Evolutionary conservation across 352 stramenopile species (phyloP).

Genomic region (Globisporangium barbulae): DNA sequence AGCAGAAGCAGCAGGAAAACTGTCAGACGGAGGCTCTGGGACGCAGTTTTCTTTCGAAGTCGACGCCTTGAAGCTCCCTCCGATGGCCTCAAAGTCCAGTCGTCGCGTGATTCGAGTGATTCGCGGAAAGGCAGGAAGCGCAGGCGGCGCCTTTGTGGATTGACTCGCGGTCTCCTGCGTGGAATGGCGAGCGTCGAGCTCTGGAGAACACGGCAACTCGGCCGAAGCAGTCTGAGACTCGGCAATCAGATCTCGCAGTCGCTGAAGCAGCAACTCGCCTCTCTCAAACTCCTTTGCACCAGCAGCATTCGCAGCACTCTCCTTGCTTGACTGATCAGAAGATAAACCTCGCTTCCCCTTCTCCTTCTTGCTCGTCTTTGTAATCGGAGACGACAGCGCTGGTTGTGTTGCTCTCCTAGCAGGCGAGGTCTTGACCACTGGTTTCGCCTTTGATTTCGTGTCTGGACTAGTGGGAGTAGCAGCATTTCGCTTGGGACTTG

Average conservation of each 20-base stretch:
- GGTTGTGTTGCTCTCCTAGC: not conserved
- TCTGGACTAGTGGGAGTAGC: not conserved
- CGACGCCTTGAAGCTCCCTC: not conserved
- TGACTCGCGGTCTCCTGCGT: slow-evolving; percentile 13
- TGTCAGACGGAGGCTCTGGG: slow-evolving; percentile 18
- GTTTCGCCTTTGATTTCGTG: not conserved
- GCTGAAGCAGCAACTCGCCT: slow-evolving; percentile 32
- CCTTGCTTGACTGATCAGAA: slow-evolving; percentile 5
- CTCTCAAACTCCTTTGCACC: slow-evolving; percentile 23
- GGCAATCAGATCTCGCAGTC: slow-evolving; percentile 27
- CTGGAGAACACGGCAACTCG: slow-evolving; percentile 25
- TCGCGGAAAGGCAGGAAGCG: slow-evolving; percentile 22
- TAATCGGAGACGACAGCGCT: slow-evolving; percentile 11
- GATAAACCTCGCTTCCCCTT: slow-evolving; percentile 3
- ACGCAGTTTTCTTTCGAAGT: slow-evolving; percentile 26
- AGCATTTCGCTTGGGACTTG: not conserved
- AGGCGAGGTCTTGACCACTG: not conserved
- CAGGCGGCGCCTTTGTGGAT: slow-evolving; percentile 13
- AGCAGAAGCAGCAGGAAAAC: slow-evolving; percentile 1
- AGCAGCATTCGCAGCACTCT: not conserved
- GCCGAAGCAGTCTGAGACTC: slow-evolving; percentile 21
- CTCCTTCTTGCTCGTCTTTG: slow-evolving; percentile 13
- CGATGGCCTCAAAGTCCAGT: slow-evolving; percentile 40
- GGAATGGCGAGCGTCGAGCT: slow-evolving; percentile 11
- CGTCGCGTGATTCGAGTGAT: slow-evolving; percentile 47